Conservation (phyloP, 2,329 filamentous ascomycete genomes). For the Claviceps sp. region DNA sequence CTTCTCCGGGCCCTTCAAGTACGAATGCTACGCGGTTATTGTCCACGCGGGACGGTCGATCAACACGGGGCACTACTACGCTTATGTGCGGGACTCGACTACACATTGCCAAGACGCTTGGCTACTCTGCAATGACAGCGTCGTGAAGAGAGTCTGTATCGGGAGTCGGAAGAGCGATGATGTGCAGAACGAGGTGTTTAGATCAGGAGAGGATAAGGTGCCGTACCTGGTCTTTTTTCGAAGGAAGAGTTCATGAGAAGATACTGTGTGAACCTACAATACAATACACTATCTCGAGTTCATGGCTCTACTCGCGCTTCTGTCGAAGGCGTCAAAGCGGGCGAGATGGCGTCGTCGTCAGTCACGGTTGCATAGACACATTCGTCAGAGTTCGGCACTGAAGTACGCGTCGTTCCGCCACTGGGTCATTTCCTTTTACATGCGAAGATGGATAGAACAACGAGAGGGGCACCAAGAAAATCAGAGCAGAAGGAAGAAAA, state of each 20-base stretch:
- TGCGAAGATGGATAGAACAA: background rate
- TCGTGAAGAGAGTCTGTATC: slow-evolving; percentile 28
- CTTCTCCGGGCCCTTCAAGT: slow-evolving; percentile 48
- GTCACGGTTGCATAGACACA: too few relatives aligned
- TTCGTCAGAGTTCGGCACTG: too few relatives aligned
- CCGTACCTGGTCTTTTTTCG: slow-evolving; percentile 35
- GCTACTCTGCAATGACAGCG: slow-evolving; percentile 35
- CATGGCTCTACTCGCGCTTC: too few relatives aligned
- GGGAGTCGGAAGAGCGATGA: slow-evolving; percentile 22
- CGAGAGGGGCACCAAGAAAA: background rate
- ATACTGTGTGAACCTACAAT: background rate
- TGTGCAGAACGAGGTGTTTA: slow-evolving; percentile 25
- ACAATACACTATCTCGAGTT: background rate
- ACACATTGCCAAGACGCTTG: slow-evolving; percentile 30
- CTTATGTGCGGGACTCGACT: slow-evolving; percentile 48
- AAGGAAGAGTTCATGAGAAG: slow-evolving; percentile 17
- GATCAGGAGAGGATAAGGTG: slow-evolving; percentile 22
- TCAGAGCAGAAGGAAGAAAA: background rate
- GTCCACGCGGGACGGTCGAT: slow-evolving; percentile 57
- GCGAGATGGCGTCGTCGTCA: too few relatives aligned
- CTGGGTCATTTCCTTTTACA: too few relatives aligned
- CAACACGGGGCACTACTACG: slow-evolving; percentile 68
- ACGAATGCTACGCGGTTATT: slow-evolving; percentile 78
- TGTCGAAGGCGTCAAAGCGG: too few relatives aligned
- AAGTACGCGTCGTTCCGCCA: too few relatives aligned